Conservation (phyloP, 2,329 filamentous ascomycete genomes). For the Daldinia sp. region DNA sequence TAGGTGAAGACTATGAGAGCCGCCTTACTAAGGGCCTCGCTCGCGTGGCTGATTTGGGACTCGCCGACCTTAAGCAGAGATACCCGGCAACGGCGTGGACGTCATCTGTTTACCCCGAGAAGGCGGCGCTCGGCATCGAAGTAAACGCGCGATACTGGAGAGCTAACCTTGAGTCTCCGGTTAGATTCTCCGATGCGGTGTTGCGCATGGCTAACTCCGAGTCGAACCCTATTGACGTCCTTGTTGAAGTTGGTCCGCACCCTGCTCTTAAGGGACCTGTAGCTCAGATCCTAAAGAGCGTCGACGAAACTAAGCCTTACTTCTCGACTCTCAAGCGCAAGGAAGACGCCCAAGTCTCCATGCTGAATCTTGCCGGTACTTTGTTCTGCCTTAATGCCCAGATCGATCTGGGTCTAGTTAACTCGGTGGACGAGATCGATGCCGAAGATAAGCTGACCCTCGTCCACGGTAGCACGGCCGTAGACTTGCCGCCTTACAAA, state of each 20-base stretch:
- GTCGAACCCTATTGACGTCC: conserved; percentile 34
- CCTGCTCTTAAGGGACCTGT: conserved; percentile 49
- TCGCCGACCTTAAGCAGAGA: neutral
- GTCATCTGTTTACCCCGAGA: conserved; percentile 11
- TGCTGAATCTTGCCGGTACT: conserved; percentile 45
- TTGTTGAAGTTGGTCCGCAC: conserved; percentile 51
- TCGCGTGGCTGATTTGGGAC: neutral
- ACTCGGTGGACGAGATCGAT: conserved; percentile 20
- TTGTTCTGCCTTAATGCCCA: conserved; percentile 41
- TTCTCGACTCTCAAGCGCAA: conserved; percentile 42
- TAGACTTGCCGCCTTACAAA: conserved; percentile 49
- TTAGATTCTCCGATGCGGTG: conserved; percentile 52
- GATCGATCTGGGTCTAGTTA: conserved; percentile 44
- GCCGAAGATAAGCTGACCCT: conserved; percentile 14
- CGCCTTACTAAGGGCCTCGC: conserved; percentile 3
- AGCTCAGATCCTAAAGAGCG: conserved; percentile 50
- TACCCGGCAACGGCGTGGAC: neutral
- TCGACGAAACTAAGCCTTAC: conserved; percentile 37
- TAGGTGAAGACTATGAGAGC: conserved; percentile 51
- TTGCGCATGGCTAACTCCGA: conserved; percentile 52
- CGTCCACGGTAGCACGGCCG: conserved; percentile 30
- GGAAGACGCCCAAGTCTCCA: conserved; percentile 36
- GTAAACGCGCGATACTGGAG: conserved; percentile 42
- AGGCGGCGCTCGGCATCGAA: neutral
- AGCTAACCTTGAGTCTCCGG: conserved; percentile 43